Evolutionary conservation across 2,329 filamentous ascomycete species (phyloP), one percentile per base, ranked within the genome.

Genomic region (Pezicula rhizophila): DNA sequence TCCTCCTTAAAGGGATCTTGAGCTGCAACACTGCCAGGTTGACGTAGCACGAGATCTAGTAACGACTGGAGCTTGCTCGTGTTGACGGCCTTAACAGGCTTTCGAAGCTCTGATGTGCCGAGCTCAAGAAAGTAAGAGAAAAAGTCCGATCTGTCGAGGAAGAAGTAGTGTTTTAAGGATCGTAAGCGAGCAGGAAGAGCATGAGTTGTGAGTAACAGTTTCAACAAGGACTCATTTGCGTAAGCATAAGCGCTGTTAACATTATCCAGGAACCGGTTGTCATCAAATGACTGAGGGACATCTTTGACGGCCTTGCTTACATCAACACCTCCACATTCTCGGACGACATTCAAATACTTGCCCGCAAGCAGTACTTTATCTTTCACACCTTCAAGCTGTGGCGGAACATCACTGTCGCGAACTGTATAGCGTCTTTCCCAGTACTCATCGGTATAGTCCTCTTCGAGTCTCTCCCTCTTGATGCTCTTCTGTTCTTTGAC

Each of bases 361-460:
- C 93, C 93, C 15, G 93, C 93, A 31, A 99, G 76, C 2, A 99
- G 75, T 1, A 97, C 92, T 68, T 96, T 96, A 58, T 95, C 91
- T 64, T 93, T 93, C 57, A 97, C 86, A 25, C 80, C 83, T 64
- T 93, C 87, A 4, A 99, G 78, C 64, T 99, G 93, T 8, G 92
- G 91, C 3, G 93, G 93, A 1, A 97, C 84, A 52, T 96, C 87
- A 43, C 89, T 83, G 52, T 96, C 89, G 51, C 93, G 85, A 54
- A 99, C 86, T 4, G 93, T 97, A 64, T 99, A 99, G 54, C 93
- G 80, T 63, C 95, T 89, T 66, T 99, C 93, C 93, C 93, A 99
- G 67, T 99, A 99, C 63, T 99, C 93, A 66, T 99, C 93, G 0
- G 92, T 99, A 62, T 97, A 99, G 66, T 99, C 93, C 64, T 96